A percentile compares a stretch with the other conserved stretches of the same genome.
Conservation (phyloP, 768 basidiomycete species). For the Kwoniella dejecticola region DNA sequence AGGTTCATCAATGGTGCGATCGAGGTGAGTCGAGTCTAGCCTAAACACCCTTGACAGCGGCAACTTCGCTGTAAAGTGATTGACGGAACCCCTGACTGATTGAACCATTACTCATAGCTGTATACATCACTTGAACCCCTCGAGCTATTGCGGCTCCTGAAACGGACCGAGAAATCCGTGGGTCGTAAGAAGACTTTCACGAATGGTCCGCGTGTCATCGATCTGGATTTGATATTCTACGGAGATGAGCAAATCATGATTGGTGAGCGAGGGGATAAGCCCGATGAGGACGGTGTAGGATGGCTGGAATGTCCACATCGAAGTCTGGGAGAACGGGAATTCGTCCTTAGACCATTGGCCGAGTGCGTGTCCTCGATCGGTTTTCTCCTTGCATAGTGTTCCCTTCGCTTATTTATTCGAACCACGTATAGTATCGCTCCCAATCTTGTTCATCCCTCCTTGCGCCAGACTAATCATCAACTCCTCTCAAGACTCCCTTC, state of each 20-base stretch:
- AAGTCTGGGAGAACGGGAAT: slow-evolving; percentile 78
- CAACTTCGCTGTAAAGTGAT: neutral
- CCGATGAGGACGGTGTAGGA: slow-evolving; percentile 57
- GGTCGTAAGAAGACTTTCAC: slow-evolving; percentile 77
- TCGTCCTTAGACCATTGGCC: slow-evolving; percentile 80
- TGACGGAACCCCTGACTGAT: too few species aligned
- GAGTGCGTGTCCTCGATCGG: slow-evolving; percentile 65
- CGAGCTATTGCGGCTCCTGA: slow-evolving; percentile 66
- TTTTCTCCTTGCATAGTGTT: neutral
- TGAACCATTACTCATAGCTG: slow-evolving; percentile 63
- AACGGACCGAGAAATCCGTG: slow-evolving; percentile 70
- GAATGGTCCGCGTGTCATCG: slow-evolving; percentile 85
- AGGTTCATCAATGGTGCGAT: slow-evolving; percentile 89
- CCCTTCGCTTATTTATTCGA: slow-evolving; percentile 2
- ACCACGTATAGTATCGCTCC: slow-evolving; percentile 71
- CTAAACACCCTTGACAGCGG: neutral
- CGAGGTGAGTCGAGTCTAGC: slow-evolving; percentile 62
- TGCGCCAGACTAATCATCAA: slow-evolving; percentile 28
- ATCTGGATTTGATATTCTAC: slow-evolving; percentile 84
- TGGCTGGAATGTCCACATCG: slow-evolving; percentile 85
- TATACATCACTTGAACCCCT: slow-evolving; percentile 70
- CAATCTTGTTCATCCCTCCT: slow-evolving; percentile 66
- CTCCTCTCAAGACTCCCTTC: slow-evolving; percentile 58
- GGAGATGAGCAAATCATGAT: slow-evolving; percentile 65
- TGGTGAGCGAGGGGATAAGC: slow-evolving; percentile 57